Conservation (phyloP, 1,284 basidiomycete genomes). For the Salmacisia buchloeana region DNA sequence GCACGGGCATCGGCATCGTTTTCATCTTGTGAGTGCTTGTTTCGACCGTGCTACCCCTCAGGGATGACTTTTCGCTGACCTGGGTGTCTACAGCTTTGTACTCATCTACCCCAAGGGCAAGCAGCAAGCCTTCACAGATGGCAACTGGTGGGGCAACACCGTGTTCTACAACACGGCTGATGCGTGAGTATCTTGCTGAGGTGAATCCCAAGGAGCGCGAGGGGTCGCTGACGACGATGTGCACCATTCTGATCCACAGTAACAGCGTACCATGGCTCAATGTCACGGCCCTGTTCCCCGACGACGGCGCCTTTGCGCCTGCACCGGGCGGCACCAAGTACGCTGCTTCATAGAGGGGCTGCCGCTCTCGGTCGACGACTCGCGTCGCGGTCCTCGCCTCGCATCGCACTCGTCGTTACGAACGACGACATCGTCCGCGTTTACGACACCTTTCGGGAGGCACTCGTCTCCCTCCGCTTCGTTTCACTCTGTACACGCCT, state of each 20-base stretch:
- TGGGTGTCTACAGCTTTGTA: conserved; percentile 10
- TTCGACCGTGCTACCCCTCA: conserved; percentile 6
- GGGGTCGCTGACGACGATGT: not conserved
- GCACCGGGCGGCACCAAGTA: not conserved
- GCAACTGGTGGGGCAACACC: conserved; percentile 43
- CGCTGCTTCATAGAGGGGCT: not conserved
- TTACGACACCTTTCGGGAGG: not conserved
- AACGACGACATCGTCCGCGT: not conserved
- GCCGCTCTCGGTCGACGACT: not conserved
- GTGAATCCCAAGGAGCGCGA: not conserved
- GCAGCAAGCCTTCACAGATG: conserved; percentile 40
- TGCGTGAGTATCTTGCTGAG: not conserved
- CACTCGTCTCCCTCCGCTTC: too few relatives aligned
- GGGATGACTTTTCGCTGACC: conserved; percentile 14
- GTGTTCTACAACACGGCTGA: conserved; percentile 25
- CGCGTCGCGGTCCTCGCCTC: too few relatives aligned
- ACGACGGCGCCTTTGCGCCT: not conserved
- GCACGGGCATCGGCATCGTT: conserved; percentile 48
- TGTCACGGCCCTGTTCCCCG: not conserved
- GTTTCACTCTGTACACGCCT: too few relatives aligned
- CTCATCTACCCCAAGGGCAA: conserved; percentile 26
- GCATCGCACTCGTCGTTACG: too few relatives aligned
- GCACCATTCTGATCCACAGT: not conserved
- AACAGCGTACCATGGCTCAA: not conserved
- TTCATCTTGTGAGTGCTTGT: conserved; percentile 38